Conservation (phyloP, 2,329 filamentous ascomycete species). For the Colletotrichum viniferum region DNA sequence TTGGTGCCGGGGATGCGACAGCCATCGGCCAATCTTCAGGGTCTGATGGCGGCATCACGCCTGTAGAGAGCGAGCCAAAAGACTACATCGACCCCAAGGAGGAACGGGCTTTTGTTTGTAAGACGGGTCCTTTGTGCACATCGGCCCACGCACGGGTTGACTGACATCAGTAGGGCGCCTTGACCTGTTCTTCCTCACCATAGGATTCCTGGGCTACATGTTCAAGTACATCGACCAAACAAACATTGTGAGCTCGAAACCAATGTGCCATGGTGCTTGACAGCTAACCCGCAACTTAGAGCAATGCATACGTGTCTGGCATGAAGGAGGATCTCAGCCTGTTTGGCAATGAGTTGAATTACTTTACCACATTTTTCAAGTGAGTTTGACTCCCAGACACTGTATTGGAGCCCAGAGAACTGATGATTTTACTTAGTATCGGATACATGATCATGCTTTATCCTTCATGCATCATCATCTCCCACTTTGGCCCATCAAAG, state of each 20-base stretch:
- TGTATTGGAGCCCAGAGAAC: background rate
- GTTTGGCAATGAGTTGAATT: conserved; percentile 28
- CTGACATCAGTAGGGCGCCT: background rate
- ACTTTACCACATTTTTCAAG: conserved; percentile 26
- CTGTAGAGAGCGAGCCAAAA: background rate
- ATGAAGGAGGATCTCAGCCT: conserved; percentile 31
- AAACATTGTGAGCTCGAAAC: background rate
- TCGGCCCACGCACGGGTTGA: background rate
- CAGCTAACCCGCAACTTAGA: background rate
- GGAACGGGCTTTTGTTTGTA: conserved; percentile 4
- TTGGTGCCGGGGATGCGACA: rapidly evolving
- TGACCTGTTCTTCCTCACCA: conserved; percentile 4
- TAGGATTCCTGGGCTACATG: conserved; percentile 9
- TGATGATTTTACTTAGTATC: rapidly evolving
- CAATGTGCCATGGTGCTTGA: background rate
- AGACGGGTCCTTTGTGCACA: background rate
- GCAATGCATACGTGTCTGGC: conserved; percentile 31
- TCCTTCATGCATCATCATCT: conserved; percentile 30
- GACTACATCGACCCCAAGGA: conserved; percentile 1
- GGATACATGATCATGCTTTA: conserved; percentile 29
- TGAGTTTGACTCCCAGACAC: background rate
- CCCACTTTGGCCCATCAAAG: conserved; percentile 29
- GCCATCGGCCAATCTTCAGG: background rate
- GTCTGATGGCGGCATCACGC: background rate
- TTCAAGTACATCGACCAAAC: conserved; percentile 18